Evolutionary conservation across 257 asterid species (phyloP).

Genomic region (Gentiana dahurica): DNA sequence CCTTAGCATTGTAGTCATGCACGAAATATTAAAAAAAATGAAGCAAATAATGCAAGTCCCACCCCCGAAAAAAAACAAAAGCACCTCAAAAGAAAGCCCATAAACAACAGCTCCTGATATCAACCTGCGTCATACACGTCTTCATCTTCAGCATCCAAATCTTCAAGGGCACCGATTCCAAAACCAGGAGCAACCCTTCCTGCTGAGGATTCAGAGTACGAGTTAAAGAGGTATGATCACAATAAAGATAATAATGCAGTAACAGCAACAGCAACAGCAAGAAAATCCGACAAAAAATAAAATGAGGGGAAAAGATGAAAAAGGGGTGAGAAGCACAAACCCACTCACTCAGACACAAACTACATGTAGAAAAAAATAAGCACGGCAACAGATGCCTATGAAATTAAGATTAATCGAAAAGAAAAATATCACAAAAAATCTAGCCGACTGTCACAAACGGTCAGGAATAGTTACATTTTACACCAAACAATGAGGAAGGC

Average conservation of each 20-base stretch:
- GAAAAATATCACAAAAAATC: slow-evolving; percentile 1
- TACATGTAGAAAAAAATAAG: background rate
- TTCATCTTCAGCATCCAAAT: slow-evolving; percentile 88
- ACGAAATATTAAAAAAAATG: no score
- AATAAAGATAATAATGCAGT: background rate
- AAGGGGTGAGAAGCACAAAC: background rate
- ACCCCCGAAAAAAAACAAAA: background rate
- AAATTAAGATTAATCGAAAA: background rate
- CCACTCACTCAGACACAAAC: background rate
- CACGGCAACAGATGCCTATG: no score
- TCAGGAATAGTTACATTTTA: slow-evolving; percentile 22
- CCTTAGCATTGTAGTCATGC: no score
- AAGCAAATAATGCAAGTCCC: no score
- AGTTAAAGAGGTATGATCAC: slow-evolving; percentile 10
- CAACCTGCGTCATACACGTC: slow-evolving; percentile 80
- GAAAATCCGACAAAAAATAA: no score
- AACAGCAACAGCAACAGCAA: background rate
- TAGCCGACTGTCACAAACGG: no score
- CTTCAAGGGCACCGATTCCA: slow-evolving; percentile 97
- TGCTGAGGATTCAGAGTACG: slow-evolving; percentile 25
- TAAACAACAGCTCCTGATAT: slow-evolving; percentile 7
- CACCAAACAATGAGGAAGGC: slow-evolving; percentile 40
- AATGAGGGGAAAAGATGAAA: background rate
- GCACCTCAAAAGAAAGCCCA: background rate
- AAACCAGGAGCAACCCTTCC: slow-evolving; percentile 90